Evolutionary conservation across 768 basidiomycete species (phyloP).

Genomic region (Tephrocybe sp.): DNA sequence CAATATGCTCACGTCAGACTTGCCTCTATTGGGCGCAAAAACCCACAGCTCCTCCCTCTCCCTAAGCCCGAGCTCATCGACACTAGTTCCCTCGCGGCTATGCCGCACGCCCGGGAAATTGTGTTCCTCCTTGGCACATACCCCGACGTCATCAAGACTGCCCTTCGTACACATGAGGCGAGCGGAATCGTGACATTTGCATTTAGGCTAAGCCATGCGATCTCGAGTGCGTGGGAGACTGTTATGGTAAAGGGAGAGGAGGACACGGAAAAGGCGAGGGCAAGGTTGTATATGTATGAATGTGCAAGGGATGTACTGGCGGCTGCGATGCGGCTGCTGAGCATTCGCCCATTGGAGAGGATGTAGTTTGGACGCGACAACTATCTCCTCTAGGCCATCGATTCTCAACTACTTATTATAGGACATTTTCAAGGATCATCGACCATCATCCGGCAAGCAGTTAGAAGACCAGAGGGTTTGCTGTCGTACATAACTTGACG

Average conservation of each 20-base stretch:
- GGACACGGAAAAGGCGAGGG: conserved; percentile 75
- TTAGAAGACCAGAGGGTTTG: too few relatives aligned
- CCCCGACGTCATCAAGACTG: conserved; percentile 88
- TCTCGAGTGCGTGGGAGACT: conserved; percentile 91
- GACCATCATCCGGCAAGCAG: too few relatives aligned
- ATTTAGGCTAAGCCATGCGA: conserved; percentile 84
- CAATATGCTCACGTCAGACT: conserved; percentile 97
- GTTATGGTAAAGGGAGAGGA: conserved; percentile 83
- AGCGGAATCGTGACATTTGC: conserved; percentile 89
- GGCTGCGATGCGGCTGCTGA: conserved; percentile 83
- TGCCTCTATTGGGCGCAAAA: conserved; percentile 88
- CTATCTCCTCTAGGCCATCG: too few relatives aligned
- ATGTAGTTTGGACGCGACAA: too few relatives aligned
- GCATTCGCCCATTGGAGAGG: conserved; percentile 85
- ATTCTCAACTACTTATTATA: too few relatives aligned
- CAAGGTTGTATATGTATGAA: conserved; percentile 87
- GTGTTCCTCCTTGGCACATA: conserved; percentile 85
- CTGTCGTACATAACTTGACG: too few relatives aligned
- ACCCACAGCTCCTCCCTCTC: conserved; percentile 81
- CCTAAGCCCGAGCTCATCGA: conserved; percentile 70
- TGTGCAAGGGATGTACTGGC: conserved; percentile 89
- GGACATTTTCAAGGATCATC: too few relatives aligned
- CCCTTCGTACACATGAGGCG: conserved; percentile 84
- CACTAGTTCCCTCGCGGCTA: conserved; percentile 63
- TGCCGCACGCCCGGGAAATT: conserved; percentile 79